Conservation (phyloP, 371 early-diverging fungal genomes). For the Mortierella sp. region DNA sequence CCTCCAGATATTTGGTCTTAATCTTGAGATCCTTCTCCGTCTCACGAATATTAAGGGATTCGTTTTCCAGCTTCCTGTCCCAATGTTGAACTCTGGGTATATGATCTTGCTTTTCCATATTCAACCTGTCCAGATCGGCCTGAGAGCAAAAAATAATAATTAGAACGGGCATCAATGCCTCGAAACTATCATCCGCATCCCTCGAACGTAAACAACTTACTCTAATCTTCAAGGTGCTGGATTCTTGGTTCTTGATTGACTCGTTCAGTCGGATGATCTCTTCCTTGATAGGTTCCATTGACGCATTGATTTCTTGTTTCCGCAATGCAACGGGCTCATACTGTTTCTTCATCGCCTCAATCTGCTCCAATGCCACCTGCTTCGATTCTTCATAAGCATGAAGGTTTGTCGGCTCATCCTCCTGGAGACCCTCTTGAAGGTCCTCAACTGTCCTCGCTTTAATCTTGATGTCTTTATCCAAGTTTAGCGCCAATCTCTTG, state of each 20-base stretch:
- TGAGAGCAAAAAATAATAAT: constrained; percentile 7
- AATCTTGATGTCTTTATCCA: constrained; percentile 24
- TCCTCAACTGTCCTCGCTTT: constrained; percentile 23
- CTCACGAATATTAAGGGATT: constrained; percentile 26
- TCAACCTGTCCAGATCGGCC: constrained; percentile 55
- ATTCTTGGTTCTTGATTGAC: constrained; percentile 32
- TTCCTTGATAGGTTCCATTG: constrained; percentile 41
- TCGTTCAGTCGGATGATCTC: constrained; percentile 48
- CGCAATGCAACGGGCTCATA: constrained; percentile 42
- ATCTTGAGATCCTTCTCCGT: constrained; percentile 45
- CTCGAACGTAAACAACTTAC: constrained; percentile 10
- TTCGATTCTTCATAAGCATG: constrained; percentile 57
- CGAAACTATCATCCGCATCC: constrained; percentile 9
- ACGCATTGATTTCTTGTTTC: constrained; percentile 31
- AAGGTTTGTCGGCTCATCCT: constrained; percentile 33
- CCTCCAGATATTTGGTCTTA: constrained; percentile 45
- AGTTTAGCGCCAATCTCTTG: constrained; percentile 5
- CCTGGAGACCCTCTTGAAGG: constrained; percentile 20
- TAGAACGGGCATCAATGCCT: not conserved
- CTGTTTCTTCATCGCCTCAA: constrained; percentile 49
- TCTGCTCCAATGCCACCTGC: constrained; percentile 42
- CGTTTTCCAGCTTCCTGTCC: constrained; percentile 54
- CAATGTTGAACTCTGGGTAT: constrained; percentile 61
- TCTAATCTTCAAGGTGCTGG: constrained; percentile 17
- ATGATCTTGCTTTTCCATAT: constrained; percentile 42